Evolutionary conservation across 139 green algal species (phyloP).

Genomic region (Auxenochlorella protothecoides): DNA sequence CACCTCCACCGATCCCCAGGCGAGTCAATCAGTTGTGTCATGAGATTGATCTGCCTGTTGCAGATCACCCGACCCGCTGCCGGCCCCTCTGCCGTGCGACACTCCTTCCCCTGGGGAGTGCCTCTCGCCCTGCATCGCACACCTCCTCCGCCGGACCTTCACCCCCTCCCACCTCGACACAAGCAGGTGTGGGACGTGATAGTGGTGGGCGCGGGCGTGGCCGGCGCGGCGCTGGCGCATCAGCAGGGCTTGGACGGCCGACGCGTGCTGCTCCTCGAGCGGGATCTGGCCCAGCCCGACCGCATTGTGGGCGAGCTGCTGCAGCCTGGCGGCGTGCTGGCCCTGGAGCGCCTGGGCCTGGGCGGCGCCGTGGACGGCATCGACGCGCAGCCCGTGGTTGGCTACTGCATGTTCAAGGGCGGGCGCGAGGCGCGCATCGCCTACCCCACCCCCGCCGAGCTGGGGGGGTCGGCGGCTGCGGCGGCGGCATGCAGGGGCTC

Average conservation of each 20-base stretch:
- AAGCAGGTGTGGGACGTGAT: slow-evolving; percentile 80
- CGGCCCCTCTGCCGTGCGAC: too few relatives aligned
- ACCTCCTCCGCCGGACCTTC: too few relatives aligned
- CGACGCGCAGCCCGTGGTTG: slow-evolving; percentile 82
- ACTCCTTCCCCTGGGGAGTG: too few relatives aligned
- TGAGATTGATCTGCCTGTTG: too few relatives aligned
- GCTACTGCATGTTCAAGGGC: slow-evolving; percentile 91
- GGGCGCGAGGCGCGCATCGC: slow-evolving; percentile 55
- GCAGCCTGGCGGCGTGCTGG: slow-evolving; percentile 89
- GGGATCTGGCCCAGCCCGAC: slow-evolving; percentile 85
- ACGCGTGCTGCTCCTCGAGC: slow-evolving; percentile 82
- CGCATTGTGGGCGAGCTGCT: slow-evolving; percentile 98
- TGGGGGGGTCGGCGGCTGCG: too few relatives aligned
- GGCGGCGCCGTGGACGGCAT: slow-evolving; percentile 71
- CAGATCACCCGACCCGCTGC: too few relatives aligned
- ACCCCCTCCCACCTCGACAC: too few relatives aligned
- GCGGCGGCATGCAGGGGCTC: too few relatives aligned
- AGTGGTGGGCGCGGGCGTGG: slow-evolving; percentile 89
- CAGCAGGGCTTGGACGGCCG: slow-evolving; percentile 56
- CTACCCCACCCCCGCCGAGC: slow-evolving; percentile 70
- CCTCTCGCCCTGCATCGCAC: too few relatives aligned
- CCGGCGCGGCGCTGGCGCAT: slow-evolving; percentile 79
- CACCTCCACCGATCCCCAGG: too few relatives aligned
- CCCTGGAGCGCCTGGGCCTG: slow-evolving; percentile 85
- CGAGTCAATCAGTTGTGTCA: too few relatives aligned